Conservation (phyloP, 208 protist genomes). For the Perkinsela sp. region DNA sequence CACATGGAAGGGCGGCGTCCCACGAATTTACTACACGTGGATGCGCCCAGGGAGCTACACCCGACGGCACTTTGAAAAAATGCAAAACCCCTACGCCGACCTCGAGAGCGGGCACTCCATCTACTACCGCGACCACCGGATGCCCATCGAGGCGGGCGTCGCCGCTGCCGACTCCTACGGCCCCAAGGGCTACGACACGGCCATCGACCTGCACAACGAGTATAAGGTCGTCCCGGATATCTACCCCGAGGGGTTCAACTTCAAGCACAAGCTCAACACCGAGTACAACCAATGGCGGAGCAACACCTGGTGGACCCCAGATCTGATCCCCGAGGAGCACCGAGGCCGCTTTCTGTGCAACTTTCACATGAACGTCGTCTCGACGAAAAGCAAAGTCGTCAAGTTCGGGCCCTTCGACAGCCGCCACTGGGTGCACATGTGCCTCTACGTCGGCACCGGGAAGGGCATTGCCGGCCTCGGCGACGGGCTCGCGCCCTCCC, state of each 20-base stretch:
- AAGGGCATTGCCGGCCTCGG: constrained; percentile 67
- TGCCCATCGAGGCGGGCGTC: constrained; percentile 45
- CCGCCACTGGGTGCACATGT: constrained; percentile 68
- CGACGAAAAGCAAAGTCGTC: constrained; percentile 65
- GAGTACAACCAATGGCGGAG: constrained; percentile 75
- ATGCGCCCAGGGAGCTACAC: constrained; percentile 65
- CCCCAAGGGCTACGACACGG: constrained; percentile 66
- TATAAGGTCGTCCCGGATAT: constrained; percentile 67
- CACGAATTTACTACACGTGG: constrained; percentile 67
- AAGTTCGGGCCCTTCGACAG: constrained; percentile 71
- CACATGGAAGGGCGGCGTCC: constrained; percentile 58
- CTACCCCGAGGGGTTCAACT: constrained; percentile 67
- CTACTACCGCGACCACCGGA: constrained; percentile 59
- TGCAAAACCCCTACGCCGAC: constrained; percentile 69
- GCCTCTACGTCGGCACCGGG: constrained; percentile 58
- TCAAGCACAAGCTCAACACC: constrained; percentile 68
- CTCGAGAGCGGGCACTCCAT: constrained; percentile 61
- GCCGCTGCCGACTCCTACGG: constrained; percentile 57
- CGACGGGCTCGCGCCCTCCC: constrained; percentile 50
- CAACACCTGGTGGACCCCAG: constrained; percentile 66
- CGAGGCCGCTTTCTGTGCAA: constrained; percentile 66
- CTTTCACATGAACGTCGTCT: constrained; percentile 66
- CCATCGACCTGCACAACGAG: constrained; percentile 64
- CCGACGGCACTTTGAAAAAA: constrained; percentile 64
- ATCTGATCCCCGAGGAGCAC: constrained; percentile 65